These are phyloP conservation scores for Pezicula carpinea DNA, from an alignment of 2,329 filamentous ascomycete genomes.

Conservation along the genomic window DNA sequence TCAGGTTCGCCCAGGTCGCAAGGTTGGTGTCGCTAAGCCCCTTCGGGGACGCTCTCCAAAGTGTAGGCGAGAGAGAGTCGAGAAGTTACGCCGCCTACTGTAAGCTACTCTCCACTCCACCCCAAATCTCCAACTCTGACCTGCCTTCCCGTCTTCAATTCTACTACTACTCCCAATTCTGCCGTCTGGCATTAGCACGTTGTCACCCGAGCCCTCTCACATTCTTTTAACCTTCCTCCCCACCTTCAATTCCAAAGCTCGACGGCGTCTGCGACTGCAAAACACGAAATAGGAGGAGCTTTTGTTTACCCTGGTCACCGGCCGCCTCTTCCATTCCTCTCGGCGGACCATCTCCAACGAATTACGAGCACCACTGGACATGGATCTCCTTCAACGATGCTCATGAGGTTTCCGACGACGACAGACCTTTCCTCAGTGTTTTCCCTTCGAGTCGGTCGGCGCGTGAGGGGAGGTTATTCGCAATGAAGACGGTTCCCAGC, in stretches of 20 bases:
- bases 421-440: slow-evolving; percentile 17
- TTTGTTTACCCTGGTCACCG: slow-evolving; percentile 13
- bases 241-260: neutral
- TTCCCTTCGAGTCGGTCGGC: slow-evolving; percentile 17
- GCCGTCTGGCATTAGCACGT: neutral
- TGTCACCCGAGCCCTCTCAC: neutral
- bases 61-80: neutral
- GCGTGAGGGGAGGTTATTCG: slow-evolving; percentile 13
- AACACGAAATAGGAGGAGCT: neutral
- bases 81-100: neutral
- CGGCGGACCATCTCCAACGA: neutral
- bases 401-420: slow-evolving; percentile 19
- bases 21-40: neutral
- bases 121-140: neutral
- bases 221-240: neutral
- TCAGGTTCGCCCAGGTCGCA: neutral
- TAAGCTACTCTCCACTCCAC: neutral
- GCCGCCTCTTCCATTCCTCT: slow-evolving; percentile 2
- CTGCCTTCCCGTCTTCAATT: too few species aligned
- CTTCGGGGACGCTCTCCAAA: too few species aligned
- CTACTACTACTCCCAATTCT: neutral
- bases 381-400: slow-evolving; percentile 22
- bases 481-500: slow-evolving; percentile 29
- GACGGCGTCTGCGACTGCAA: neutral
- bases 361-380: slow-evolving; percentile 15